Evolutionary conservation across 306 rosid genomes (phyloP), one percentile per base, ranked within the genome.

Genomic region (Trifolium fragiferum): DNA sequence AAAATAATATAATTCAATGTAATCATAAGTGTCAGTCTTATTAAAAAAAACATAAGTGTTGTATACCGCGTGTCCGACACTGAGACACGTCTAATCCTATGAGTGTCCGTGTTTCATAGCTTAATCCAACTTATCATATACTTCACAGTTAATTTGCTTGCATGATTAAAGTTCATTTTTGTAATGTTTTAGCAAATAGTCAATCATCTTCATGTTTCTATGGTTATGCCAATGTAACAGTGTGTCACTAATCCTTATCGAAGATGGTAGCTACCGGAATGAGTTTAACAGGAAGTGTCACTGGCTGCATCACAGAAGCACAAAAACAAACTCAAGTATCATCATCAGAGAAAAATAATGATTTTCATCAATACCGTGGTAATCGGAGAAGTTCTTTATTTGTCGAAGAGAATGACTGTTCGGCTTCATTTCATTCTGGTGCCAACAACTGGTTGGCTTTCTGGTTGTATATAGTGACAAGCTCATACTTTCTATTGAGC

Each of bases 211-310:
- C 15, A 61, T 57, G 16, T 63, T 78, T 57, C 38, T 69, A 14
- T 50, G 41, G 59, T 43, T 69, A 64, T 57, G 74, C 74, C 72
- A 69, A 64, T 73, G 82, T 76, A 82, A 62, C 82, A 76, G 83
- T 50, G 80, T 67, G 19, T 2, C 38, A 54, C 35, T 20, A 43
- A 68, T 67, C 51, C 40, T 60, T 37, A 9, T 15, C 37, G 76
- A 66, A 35, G 70, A 23, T 25, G 70, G 18, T 25, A 67, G 73
- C 73, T 18, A 6, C 57, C 4, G 19, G 73, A 81, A 50, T 73
- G 55, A 47, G 43, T 68, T 62, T 53, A 43, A 11, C 59, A 6
- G 44, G 51, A 68, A 41, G 19, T 38, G 46, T 10, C 21, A 47
- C 25, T 73, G 43, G 6, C 40, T 12, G 44, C 68, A 59, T 79